These are phyloP conservation scores for Dalechampia spathulata DNA, from an alignment of 441 rosid genomes.

Conservation along the genomic window DNA sequence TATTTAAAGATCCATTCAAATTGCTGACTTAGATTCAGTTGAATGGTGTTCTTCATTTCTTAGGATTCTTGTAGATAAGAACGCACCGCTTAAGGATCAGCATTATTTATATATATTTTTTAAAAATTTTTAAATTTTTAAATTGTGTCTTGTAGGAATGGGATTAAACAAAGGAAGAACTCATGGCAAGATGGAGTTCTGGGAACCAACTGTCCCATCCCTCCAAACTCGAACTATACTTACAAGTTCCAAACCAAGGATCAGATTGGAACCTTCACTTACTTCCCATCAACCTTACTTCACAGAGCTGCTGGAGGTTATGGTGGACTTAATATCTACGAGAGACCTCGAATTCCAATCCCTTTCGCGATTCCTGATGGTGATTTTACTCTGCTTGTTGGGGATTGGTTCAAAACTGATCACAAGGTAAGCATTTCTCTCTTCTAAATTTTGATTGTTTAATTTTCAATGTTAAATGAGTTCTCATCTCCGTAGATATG, in stretches of 20 bases:
- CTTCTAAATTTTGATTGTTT: too few relatives aligned
- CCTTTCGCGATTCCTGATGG: slow-evolving; percentile 63
- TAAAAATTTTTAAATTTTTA: too few relatives aligned
- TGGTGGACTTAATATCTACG: slow-evolving; percentile 61
- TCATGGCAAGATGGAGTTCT: slow-evolving; percentile 97
- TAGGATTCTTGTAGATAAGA: too few relatives aligned
- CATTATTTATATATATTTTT: too few relatives aligned
- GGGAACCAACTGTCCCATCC: slow-evolving; percentile 92
- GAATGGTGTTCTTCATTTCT: too few relatives aligned
- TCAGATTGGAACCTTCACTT: slow-evolving; percentile 76
- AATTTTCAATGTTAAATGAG: too few relatives aligned
- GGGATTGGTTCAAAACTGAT: slow-evolving; percentile 82
- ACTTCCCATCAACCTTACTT: slow-evolving; percentile 73
- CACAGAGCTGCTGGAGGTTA: slow-evolving; percentile 93
- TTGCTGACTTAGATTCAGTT: too few relatives aligned
- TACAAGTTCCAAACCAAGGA: slow-evolving; percentile 86
- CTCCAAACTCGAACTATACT: slow-evolving; percentile 75
- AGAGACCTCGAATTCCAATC: slow-evolving; percentile 62
- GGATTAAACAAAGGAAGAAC: slow-evolving; percentile 91
- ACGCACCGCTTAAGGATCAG: too few relatives aligned
- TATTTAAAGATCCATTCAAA: too few relatives aligned
- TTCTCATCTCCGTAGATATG: background rate
- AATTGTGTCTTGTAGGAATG: slow-evolving; percentile 50
- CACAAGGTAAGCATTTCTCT: slow-evolving; percentile 63
- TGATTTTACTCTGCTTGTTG: slow-evolving; percentile 73